Base-by-base conservation (phyloP, 495 filamentous ascomycete species). In the Penicillium tannophilum region DNA sequence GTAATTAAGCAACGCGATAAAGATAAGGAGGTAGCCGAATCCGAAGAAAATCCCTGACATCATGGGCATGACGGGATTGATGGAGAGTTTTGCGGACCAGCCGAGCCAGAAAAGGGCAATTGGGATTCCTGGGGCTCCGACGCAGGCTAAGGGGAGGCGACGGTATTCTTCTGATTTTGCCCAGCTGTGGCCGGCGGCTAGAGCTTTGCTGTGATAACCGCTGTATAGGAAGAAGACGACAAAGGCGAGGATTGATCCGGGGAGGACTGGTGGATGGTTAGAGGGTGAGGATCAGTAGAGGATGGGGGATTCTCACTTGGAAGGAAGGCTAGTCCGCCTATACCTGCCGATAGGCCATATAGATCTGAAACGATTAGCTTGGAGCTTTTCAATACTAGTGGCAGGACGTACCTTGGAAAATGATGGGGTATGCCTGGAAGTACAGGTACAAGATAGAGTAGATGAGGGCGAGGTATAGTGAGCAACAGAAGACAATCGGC, bases 21-120 rank as follows among this genome's bases (percentile, higher is more conserved):
- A 88, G 12, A 87, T 79, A 16, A 86, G 70, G 8, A 82, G 63
- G 62, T 85, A 89, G 1, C 85, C 89, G 20, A 82, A 72, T 7
- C 89, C 88, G 55, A 90, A 90, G 0, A 82, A 78, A 11, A 90
- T 66, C 0, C 86, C 87, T 0, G 84, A 77, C 4, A 89, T 65
- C 60, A 85, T 79, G 2, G 88, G 88, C 5, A 88, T 82, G 28
- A 85, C 79, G 71, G 83, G 89, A 55, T 83, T 78, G 16, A 89
- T 76, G 16, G 70, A 61, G 0, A 64, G 39, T 0, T 71, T 68
- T 1, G 85, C 78, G 12, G 83, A 79, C 83, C 84, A 90, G 14
- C 84, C 88, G 3, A 87, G 73, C 88, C 88, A 91, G 70, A 90
- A 90, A 28, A 89, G 67, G 6, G 76, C 75, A 12, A 85, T 61